Evolutionary conservation across 352 stramenopile species (phyloP), one percentile per base, ranked within the genome.

Genomic region (Globisporangium carolinianum): DNA sequence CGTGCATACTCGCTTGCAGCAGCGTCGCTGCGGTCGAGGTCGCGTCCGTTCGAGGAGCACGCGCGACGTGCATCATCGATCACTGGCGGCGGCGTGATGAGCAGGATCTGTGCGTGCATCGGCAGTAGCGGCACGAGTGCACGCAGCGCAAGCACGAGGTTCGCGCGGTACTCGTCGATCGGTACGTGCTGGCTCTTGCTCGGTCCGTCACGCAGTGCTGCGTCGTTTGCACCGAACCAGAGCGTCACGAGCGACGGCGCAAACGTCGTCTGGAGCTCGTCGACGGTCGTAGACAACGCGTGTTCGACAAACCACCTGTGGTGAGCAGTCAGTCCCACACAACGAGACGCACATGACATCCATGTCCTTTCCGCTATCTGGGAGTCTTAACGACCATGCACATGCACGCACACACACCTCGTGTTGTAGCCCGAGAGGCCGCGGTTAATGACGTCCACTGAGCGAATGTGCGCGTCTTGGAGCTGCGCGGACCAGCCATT

Each of bases 151-250:
- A 43, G 51, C 15, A 15, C 55, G 45, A 81, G 62, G 43, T 91
- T 89, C 0, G 51, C 54, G 38, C 62, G 64, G 58, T 76, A 91
- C 14, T 65, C 58, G 39, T 70, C 65, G 17, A 87, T 52, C 4
- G 79, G 67, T 5, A 91, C 75, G 48, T 84, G 72, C 61, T 83
- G 74, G 4, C 47, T 49, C 12, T 49, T 59, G 8, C 66, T 55
- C 3, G 39, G 15, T 4, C 73, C 67, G 0, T 57, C 53, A 1
- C 50, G 47, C 1, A 79, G 62, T 12, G 77, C 72, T n/a, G 79
- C 76, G 51, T 91, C 79, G 39, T 91, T 91, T 18, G 81, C 72
- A 14, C 79, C 81, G 53, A 91, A 58, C 72, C 73, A 89, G n/a
- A 91, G 48, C 38, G 71, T 84, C 45, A 89, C 65, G 32, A 91